These are phyloP conservation scores for Botrytis squamosa DNA, from an alignment of 2,329 filamentous ascomycete genomes.

Conservation along the genomic window DNA sequence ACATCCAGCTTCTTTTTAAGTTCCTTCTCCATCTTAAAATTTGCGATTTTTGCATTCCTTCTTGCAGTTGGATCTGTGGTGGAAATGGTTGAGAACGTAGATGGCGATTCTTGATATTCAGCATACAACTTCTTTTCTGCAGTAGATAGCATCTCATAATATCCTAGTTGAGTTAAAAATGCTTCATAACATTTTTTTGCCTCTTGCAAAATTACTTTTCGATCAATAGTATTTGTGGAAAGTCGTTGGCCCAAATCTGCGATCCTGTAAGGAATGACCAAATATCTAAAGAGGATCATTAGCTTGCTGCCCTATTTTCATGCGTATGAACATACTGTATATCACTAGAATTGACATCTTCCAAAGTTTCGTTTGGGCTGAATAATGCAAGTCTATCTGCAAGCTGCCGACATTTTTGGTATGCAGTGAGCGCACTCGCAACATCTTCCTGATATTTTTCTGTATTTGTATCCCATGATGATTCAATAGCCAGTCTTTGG, in stretches of 20 bases:
- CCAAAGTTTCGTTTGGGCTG: conserved; percentile 83
- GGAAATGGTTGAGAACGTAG: conserved; percentile 70
- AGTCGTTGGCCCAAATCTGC: conserved; percentile 76
- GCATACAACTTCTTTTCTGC: conserved; percentile 69
- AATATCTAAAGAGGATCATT: conserved; percentile 53
- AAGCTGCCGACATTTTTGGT: conserved; percentile 69
- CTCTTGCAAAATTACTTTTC: conserved; percentile 60
- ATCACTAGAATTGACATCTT: conserved; percentile 83
- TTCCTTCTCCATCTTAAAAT: conserved; percentile 82
- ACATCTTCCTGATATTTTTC: conserved; percentile 67
- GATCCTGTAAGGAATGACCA: conserved; percentile 73
- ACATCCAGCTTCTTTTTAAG: conserved; percentile 80
- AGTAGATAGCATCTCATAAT: conserved; percentile 69
- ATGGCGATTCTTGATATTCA: conserved; percentile 68
- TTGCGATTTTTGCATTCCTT: conserved; percentile 80
- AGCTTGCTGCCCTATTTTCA: neutral
- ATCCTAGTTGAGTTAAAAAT: conserved; percentile 74
- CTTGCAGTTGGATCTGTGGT: conserved; percentile 64
- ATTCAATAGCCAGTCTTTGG: conserved; percentile 57
- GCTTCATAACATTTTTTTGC: conserved; percentile 72
- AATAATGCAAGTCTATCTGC: conserved; percentile 76
- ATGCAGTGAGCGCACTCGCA: conserved; percentile 63
- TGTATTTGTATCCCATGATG: conserved; percentile 62
- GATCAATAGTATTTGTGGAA: conserved; percentile 51
- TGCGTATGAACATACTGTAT: conserved; percentile 58